Evolutionary conservation across 2,329 filamentous ascomycete genomes (phyloP).

Genomic region (Drechslerella dactyloides): DNA sequence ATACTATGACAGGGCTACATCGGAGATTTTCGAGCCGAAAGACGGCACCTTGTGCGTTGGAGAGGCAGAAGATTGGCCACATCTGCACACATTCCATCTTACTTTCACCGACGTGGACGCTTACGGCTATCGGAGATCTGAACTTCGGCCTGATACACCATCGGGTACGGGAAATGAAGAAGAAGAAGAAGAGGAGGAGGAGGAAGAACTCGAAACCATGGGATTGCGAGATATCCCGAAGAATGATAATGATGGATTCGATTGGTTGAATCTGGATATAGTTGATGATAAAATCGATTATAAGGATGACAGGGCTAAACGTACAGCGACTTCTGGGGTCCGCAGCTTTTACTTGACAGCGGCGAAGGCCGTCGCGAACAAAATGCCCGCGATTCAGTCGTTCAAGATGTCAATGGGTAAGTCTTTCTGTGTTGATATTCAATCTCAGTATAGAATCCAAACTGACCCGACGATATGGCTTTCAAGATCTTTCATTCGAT

Average conservation of each 20-base stretch:
- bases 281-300: conserved; percentile 21
- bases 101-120: conserved; percentile 27
- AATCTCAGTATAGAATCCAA: conserved; percentile 15
- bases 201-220: conserved; percentile 10
- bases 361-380: conserved; percentile 35
- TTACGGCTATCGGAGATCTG: conserved; percentile 35
- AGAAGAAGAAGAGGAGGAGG: conserved; percentile 18
- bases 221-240: conserved; percentile 23
- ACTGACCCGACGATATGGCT: conserved; percentile 12
- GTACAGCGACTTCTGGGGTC: conserved; percentile 27
- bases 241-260: conserved; percentile 32
- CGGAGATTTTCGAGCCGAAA: conserved; percentile 33
- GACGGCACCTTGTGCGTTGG: conserved; percentile 18
- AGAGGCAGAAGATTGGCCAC: conserved; percentile 33
- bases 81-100: conserved; percentile 30
- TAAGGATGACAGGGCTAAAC: conserved; percentile 20
- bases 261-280: conserved; percentile 29
- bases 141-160: conserved; percentile 8
- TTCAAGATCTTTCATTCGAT: conserved; percentile 35
- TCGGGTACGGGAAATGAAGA: conserved; percentile 13
- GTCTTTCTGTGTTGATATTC: conserved; percentile 13
- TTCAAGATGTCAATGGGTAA: conserved; percentile 35
- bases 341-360: conserved; percentile 30
- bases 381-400: conserved; percentile 20
- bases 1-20: conserved; percentile 26